A percentile compares a stretch with the other conserved stretches of the same genome.
Conservation (phyloP, 108 stramenopile genomes). For the Schizochytrium sp. region DNA sequence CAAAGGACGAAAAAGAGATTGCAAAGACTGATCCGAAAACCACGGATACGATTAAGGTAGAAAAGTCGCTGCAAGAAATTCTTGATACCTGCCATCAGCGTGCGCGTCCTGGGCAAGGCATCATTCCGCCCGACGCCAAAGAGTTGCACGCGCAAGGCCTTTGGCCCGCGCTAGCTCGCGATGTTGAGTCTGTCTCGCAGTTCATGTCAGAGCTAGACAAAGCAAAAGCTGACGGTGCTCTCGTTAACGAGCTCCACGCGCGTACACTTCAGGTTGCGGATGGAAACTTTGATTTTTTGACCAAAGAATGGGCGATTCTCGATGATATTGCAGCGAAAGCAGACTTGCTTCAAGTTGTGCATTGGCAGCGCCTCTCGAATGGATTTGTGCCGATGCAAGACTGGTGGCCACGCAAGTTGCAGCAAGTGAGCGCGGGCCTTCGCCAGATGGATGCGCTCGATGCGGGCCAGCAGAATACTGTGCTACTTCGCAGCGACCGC, state of each 20-base stretch:
- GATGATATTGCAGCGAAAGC: neutral
- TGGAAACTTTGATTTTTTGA: neutral
- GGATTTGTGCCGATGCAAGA: neutral
- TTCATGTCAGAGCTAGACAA: neutral
- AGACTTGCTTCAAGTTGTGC: neutral
- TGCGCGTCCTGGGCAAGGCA: neutral
- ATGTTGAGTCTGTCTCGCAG: neutral
- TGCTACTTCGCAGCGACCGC: neutral
- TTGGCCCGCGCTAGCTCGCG: neutral
- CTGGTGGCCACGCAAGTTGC: neutral
- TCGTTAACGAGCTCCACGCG: neutral
- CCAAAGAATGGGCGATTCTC: neutral
- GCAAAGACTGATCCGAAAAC: too few species aligned
- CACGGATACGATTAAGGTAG: too few species aligned
- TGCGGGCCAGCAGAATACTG: neutral
- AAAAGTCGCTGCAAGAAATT: neutral
- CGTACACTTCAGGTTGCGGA: neutral
- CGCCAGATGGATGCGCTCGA: neutral
- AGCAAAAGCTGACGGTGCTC: neutral
- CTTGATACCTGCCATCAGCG: neutral
- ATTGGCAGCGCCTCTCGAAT: neutral
- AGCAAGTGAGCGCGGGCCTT: neutral
- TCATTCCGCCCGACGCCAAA: neutral
- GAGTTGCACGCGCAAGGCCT: neutral
- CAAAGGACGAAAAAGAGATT: too few species aligned